Evolutionary conservation across 1,139 yeast species (phyloP), one percentile per base, ranked within the genome.

Genomic region (Suhomyces guaymorum): DNA sequence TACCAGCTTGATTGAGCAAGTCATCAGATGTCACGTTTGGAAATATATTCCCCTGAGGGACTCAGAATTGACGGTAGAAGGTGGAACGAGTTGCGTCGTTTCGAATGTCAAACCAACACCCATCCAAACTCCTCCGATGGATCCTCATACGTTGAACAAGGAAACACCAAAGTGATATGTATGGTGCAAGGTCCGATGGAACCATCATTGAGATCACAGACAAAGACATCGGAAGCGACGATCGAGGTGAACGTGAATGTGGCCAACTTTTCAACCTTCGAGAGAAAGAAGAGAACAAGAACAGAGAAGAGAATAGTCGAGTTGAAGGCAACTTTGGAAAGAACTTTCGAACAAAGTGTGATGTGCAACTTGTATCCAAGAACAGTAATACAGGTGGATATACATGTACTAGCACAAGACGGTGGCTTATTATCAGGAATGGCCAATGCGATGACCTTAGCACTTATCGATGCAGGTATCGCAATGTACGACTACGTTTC

Each of bases 21-120:
- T 12, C 30, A 21, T 16, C 22, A 7, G 5, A 38, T 38, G 40
- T 37, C 40, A 24, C 68, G 85, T 39, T 67, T 80, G 58, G 98
- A 90, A 64, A 62, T 90, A 32, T 89, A 86, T 54, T 88, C 96
- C 0, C 96, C 96, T 2, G 97, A 90, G 59, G 98, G 97, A 4
- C 71, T 92, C 31, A 73, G 97, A 48, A 70, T 84, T 9, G 97
- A 92, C 53, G 98, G 98, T 4, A 78, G 98, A 54, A 73, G 98
- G 48, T 89, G 95, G 92, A 88, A 90, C 52, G 97, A 92, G 57
- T 69, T 90, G 32, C 80, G 97, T 36, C 73, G 82, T 25, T 87
- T 92, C 52, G 79, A 78, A 27, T 86, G 96, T 53, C 75, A 80
- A 19, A 78, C 87, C 42, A 87, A 88, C 52, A 88, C 97, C 1